Base-by-base conservation (phyloP, 164 flowering plant genomes). In the Vitis rotundifolia region DNA sequence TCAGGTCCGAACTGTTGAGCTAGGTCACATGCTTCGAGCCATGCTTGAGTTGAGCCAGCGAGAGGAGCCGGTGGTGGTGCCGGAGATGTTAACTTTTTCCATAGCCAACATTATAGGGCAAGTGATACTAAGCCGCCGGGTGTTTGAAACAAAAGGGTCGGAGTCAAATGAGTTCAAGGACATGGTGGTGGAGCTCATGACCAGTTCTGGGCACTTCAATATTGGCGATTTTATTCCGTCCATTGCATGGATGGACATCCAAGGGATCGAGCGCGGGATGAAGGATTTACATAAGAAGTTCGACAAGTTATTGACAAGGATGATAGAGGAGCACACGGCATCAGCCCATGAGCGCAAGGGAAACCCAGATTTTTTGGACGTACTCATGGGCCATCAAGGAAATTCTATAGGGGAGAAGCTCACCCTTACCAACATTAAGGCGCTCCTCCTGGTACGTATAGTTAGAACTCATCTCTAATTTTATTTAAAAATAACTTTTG, bases 171-270 rank as follows among this genome's bases (percentile, higher is more conserved):
- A 31, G 44, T 31, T 31, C 7, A 31, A 31, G 67, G 16, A 64
- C 54, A 64, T 64, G 67, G 49, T 64, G 11, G 54, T 49, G 16
- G 67, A 64, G 67, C 67, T 64, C 14, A 64, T 64, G 67, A 64
- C 31, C 9, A 0, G 19, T 4, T 56, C 67, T 49, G 67, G 67
- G 12, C 49, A 47, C 10, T 64, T 64, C 54, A 64, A 48, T 12
- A 49, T 22, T 22, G 22, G 22, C 22, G 22, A 22, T 22, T 22
- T 22, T 7, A 31, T 31, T 31, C 44, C 44, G 44, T 31, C 67
- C 67, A 8, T 22, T 22, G 22, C 49, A 13, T 22, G 22, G 22
- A 22, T 22, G 22, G 19, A 64, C 44, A 2, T 22, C 9, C 67
- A 64, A 9, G 67, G 67, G 67, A 64, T 64, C n/a, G 49, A 48